Evolutionary conservation across 768 basidiomycete species (phyloP).

Genomic region (Chalciporus chontae): DNA sequence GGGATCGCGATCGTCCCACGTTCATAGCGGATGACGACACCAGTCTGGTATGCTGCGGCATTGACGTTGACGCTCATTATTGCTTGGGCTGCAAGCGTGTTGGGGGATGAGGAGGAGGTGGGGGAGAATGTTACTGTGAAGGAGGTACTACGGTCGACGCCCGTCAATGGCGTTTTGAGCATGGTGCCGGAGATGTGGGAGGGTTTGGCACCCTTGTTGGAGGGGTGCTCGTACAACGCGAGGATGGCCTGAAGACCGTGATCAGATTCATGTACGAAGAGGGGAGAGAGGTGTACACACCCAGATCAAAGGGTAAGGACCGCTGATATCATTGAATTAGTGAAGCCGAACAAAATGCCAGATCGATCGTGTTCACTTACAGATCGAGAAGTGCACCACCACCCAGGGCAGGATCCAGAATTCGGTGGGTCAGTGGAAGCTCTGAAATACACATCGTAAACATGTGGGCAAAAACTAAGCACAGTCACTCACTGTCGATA

Average conservation of each 20-base stretch:
- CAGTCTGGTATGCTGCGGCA: conserved; percentile 41
- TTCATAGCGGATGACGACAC: conserved; percentile 71
- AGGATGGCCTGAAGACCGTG: conserved; percentile 61
- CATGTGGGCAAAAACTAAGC: not conserved
- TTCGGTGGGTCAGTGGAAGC: conserved; percentile 65
- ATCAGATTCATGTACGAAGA: conserved; percentile 10
- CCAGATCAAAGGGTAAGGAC: conserved; percentile 82
- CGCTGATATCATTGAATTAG: conserved; percentile 38
- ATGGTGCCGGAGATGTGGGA: conserved; percentile 64
- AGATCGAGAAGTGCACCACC: conserved; percentile 84
- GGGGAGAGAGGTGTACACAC: conserved; percentile 33
- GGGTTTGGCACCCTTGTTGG: conserved; percentile 59
- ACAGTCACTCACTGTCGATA: conserved; percentile 48
- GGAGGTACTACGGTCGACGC: conserved; percentile 74
- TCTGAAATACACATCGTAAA: conserved; percentile 35
- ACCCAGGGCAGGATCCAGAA: conserved; percentile 74
- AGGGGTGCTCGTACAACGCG: conserved; percentile 73
- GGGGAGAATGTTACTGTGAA: conserved; percentile 68
- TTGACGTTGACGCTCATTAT: conserved; percentile 69
- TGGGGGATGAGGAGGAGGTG: conserved; percentile 34
- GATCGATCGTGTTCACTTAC: conserved; percentile 39
- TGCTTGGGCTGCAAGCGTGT: conserved; percentile 62
- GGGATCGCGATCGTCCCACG: conserved; percentile 64
- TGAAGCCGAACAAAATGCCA: not conserved
- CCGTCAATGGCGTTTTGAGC: conserved; percentile 72